Evolutionary conservation across 2,329 filamentous ascomycete species (phyloP).

Genomic region (Aspergillus awamori): DNA sequence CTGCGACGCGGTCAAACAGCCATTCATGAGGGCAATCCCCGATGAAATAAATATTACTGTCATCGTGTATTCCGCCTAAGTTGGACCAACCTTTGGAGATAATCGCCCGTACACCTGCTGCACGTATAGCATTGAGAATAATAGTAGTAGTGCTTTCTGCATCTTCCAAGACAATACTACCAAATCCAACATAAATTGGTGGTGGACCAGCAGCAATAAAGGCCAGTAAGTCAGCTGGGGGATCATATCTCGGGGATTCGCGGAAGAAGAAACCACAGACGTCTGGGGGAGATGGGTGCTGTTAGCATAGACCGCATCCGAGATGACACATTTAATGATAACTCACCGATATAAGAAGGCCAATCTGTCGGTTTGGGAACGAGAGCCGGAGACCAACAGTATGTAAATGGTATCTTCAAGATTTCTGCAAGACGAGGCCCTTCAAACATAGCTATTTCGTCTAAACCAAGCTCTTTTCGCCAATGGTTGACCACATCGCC

Average conservation of each 20-base stretch:
- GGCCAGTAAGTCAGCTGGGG: background rate
- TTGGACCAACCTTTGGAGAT: background rate
- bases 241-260: background rate
- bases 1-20: too few species aligned
- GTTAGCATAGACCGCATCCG: background rate
- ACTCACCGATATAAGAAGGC: background rate
- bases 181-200: background rate
- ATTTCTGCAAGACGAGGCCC: background rate
- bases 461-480: background rate
- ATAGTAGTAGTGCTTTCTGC: background rate
- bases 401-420: conserved; percentile 1
- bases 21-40: too few species aligned
- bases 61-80: background rate
- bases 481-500: conserved; percentile 4
- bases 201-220: background rate
- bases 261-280: background rate
- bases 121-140: too few species aligned
- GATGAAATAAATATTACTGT: too few species aligned
- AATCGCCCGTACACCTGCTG: too few species aligned
- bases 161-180: background rate
- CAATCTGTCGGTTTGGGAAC: conserved; percentile 4
- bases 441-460: background rate
- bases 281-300: background rate
- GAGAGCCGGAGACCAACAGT: conserved; percentile 1
- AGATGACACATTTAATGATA: background rate